Percentiles rank a stretch among this genome's conserved stretches.
These are phyloP conservation scores for Xerocomus nothofagi DNA, from an alignment of 1,284 basidiomycete species.

Conservation along the genomic window DNA sequence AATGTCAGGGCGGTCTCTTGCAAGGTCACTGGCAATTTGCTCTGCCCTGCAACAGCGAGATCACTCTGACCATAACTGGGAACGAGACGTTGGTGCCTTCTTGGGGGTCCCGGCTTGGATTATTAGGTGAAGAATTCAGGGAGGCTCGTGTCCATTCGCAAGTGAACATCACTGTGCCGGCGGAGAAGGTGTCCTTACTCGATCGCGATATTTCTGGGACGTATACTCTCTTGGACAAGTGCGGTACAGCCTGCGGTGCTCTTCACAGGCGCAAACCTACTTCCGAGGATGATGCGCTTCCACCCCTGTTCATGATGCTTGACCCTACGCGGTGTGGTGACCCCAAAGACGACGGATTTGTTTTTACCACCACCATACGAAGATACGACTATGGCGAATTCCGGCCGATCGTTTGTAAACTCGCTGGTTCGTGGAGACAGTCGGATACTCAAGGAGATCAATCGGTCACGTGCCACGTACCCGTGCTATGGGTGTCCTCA, in stretches of 20 bases:
- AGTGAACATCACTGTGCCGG: constrained; percentile 61
- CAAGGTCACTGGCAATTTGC: constrained; percentile 82
- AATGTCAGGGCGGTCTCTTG: constrained; percentile 59
- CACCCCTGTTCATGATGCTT: constrained; percentile 79
- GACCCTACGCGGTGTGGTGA: constrained; percentile 83
- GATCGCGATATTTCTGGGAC: constrained; percentile 82
- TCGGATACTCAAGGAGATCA: constrained; percentile 49
- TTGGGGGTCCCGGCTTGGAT: constrained; percentile 85
- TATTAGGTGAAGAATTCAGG: constrained; percentile 63
- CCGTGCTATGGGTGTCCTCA: constrained; percentile 62
- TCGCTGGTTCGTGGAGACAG: constrained; percentile 79
- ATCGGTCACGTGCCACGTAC: constrained; percentile 56
- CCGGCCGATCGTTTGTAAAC: constrained; percentile 70
- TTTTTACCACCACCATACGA: constrained; percentile 77
- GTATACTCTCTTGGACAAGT: constrained; percentile 81
- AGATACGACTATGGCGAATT: constrained; percentile 80
- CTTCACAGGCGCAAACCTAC: constrained; percentile 67
- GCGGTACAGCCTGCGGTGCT: constrained; percentile 87
- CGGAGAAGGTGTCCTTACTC: constrained; percentile 51
- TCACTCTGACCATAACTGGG: constrained; percentile 66
- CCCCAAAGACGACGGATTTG: constrained; percentile 70
- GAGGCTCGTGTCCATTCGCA: constrained; percentile 69
- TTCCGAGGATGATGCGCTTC: constrained; percentile 45
- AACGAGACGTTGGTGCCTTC: constrained; percentile 73
- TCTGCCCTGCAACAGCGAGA: constrained; percentile 60